phyloP scores from a whole-genome alignment of 140 eudicot species.

The Bidens hawaiensis region DNA sequence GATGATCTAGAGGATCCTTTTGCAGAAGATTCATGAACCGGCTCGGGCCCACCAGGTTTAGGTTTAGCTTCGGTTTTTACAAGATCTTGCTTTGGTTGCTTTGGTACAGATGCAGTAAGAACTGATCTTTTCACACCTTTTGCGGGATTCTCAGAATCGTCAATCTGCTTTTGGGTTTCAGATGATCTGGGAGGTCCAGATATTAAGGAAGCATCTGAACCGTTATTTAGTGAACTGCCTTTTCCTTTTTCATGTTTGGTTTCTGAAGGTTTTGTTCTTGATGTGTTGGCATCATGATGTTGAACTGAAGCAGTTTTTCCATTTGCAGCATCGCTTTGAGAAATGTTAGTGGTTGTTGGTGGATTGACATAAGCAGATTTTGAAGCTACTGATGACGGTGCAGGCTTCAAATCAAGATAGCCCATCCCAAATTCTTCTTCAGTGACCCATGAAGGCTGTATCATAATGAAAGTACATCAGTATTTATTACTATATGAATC shows the following conservation, averaged over 20 bases:
- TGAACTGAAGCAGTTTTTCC: conserved; percentile 43
- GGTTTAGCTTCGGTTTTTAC: conserved; percentile 59
- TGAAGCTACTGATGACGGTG: conserved; percentile 41
- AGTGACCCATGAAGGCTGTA: conserved; percentile 96
- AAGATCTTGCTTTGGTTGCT: conserved; percentile 61
- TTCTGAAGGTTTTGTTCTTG: conserved; percentile 51
- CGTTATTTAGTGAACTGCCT: conserved; percentile 44
- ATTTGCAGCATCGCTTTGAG: conserved; percentile 48
- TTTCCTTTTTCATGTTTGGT: conserved; percentile 56
- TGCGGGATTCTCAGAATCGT: conserved; percentile 49
- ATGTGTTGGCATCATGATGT: conserved; percentile 38
- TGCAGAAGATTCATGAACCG: conserved; percentile 30
- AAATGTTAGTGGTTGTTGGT: conserved; percentile 34
- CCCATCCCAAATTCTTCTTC: conserved; percentile 99
- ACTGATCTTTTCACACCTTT: conserved; percentile 62
- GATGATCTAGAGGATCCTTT: conserved; percentile 50
- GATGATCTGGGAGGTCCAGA: conserved; percentile 39
- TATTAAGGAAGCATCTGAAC: conserved; percentile 40
- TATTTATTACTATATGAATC: too few species aligned
- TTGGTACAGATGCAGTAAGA: conserved; percentile 53
- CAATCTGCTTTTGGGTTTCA: conserved; percentile 58
- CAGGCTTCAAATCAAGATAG: conserved; percentile 81
- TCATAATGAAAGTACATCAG: conserved; percentile 15
- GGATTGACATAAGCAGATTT: conserved; percentile 39
- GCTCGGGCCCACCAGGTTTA: conserved; percentile 27